Evolutionary conservation across 352 stramenopile genomes (phyloP), one percentile per base, ranked within the genome.

Genomic region (Globisporangium recalcitrans): DNA sequence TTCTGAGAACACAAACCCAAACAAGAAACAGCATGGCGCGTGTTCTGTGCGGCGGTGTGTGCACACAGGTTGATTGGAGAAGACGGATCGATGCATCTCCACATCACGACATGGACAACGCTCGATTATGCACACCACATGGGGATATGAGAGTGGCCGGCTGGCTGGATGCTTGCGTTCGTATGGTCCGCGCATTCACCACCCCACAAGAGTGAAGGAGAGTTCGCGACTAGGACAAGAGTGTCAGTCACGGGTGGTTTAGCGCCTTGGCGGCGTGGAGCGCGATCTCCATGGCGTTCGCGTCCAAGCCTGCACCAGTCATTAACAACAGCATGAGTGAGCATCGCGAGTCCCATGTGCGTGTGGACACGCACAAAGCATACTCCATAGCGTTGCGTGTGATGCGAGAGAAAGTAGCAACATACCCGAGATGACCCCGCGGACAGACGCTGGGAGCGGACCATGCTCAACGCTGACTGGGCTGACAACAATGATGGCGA

Each of bases 341-440:
- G 29, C 11, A 32, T 19, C 21, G 22, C n/a, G 4, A 19, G 22
- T 27, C 34, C 52, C 11, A 51, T 9, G 26, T 7, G 10, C 31
- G 3, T 31, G 10, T n/a, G 11, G 26, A 19, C 7, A 32, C 29
- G 19, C 46, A 51, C 9, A 5, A n/a, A 51, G 11, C 2, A 29
- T 36, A 34, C 24, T n/a, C n/a, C n/a, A n/a, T n/a, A n/a, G n/a
- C n/a, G n/a, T n/a, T n/a, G n/a, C n/a, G n/a, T n/a, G n/a, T n/a
- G n/a, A n/a, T n/a, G n/a, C n/a, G n/a, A n/a, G n/a, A n/a, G n/a
- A n/a, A n/a, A n/a, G n/a, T n/a, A n/a, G n/a, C n/a, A 31, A 47
- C 63, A 21, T 22, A 81, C 75, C 75, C 27, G 68, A 69, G 26
- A 84, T 52, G 31, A 84, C 67, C 26, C 73, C 69, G 6, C 70